Conservation (phyloP, 2,329 filamentous ascomycete genomes). For the Fusarium nanum region DNA sequence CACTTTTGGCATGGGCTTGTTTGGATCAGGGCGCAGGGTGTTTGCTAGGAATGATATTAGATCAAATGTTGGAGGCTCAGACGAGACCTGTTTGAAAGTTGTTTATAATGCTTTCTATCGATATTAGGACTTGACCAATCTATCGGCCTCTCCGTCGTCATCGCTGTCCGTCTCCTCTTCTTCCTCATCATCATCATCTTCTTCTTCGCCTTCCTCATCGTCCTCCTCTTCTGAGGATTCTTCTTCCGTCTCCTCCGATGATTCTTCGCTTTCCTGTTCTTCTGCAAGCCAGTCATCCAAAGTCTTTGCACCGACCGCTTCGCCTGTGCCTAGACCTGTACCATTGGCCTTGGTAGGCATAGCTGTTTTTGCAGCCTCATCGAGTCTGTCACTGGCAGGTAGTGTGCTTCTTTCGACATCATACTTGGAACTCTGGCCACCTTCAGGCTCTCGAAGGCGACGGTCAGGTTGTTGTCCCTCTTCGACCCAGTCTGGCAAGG, state of each 20-base stretch:
- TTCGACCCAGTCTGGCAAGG: slow-evolving; percentile 86
- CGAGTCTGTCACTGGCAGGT: slow-evolving; percentile 72
- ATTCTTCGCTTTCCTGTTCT: slow-evolving; percentile 68
- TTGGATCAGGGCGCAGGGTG: slow-evolving; percentile 6
- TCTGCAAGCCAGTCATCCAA: slow-evolving; percentile 94
- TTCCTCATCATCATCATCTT: slow-evolving; percentile 56
- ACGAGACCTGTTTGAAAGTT: slow-evolving; percentile 15
- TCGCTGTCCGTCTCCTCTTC: slow-evolving; percentile 63
- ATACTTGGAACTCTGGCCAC: slow-evolving; percentile 46
- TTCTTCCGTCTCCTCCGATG: slow-evolving; percentile 63
- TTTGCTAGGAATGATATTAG: slow-evolving; percentile 7
- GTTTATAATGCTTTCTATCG: slow-evolving; percentile 34
- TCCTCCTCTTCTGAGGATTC: slow-evolving; percentile 62
- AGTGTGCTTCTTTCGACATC: slow-evolving; percentile 53
- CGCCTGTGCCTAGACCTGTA: slow-evolving; percentile 61
- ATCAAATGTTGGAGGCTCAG: slow-evolving; percentile 23
- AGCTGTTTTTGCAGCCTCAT: slow-evolving; percentile 61
- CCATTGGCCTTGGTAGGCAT: slow-evolving; percentile 63
- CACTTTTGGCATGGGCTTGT: not conserved
- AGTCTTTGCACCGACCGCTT: slow-evolving; percentile 74
- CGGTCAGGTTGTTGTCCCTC: slow-evolving; percentile 83
- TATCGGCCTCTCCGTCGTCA: slow-evolving; percentile 59
- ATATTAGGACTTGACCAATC: slow-evolving; percentile 55
- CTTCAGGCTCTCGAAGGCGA: slow-evolving; percentile 72
- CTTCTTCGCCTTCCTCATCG: slow-evolving; percentile 62